Evolutionary conservation across 2,329 filamentous ascomycete genomes (phyloP), one percentile per base, ranked within the genome.

Genomic region (Fusarium anguioides): DNA sequence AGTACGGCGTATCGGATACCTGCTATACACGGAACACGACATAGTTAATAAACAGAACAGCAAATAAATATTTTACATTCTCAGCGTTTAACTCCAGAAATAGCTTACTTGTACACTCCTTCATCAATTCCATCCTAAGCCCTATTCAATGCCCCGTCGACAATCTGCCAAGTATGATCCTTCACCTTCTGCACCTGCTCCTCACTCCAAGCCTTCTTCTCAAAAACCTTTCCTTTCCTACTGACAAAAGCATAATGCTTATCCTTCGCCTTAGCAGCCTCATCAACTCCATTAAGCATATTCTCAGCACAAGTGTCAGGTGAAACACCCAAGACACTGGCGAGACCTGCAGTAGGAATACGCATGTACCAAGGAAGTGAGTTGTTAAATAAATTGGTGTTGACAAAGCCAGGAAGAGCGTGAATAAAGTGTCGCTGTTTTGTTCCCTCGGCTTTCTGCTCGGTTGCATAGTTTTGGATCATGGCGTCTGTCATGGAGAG

Each of bases 401-500:
- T 72, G 15, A 83, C 81, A 2, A 72, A 21, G 3, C 81, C 80
- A 0, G 82, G 81, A 11, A 66, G 77, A 1, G 78, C 77, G 44
- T 83, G 81, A 0, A 82, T 66, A 46, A 81, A 83, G 39, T 76
- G 72, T 3, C 73, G 66, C 20, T 18, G 64, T 7, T 17, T 29
- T 7, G 15, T 33, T 4, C 62, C 40, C 2, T 36, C 35, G 1
- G 18, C 17, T 4, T 52, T 64, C 10, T 76, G 71, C 27, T 76
- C 58, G 1, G 71, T 65, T 1, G 79, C 76, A 7, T 74, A 72
- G 9, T 64, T 59, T 58, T 81, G 79, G 8, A 80, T 56, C 69
- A 81, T 77, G 11, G 71, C 75, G 24, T 81, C 75, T 3, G 67
- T 81, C 79, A 82, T 82, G 0, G 76, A 66, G 1, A 77, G 69